Conservation (phyloP, 108 stramenopile genomes). For the Nitzschia sp. region DNA sequence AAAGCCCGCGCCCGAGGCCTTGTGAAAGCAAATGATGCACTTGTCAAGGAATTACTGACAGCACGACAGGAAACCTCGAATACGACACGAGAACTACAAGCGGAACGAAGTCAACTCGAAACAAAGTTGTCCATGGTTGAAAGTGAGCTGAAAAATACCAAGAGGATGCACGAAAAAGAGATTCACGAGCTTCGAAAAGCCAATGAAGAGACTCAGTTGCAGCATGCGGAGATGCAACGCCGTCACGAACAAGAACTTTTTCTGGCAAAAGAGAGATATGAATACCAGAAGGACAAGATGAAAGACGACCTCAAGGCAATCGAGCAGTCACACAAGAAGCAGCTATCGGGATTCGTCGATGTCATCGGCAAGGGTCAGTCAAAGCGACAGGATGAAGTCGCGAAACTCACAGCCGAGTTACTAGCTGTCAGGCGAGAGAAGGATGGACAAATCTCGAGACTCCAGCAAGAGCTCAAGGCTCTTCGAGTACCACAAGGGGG, state of each 20-base stretch:
- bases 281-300: constrained; percentile 38
- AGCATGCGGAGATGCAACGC: constrained; percentile 22
- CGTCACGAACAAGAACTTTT: constrained; percentile 26
- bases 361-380: constrained; percentile 60
- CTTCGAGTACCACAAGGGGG: background rate
- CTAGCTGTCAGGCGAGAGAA: constrained; percentile 21
- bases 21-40: constrained; percentile 3
- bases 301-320: constrained; percentile 59
- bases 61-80: constrained; percentile 31
- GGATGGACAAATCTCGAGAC: constrained; percentile 23
- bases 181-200: constrained; percentile 27
- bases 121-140: constrained; percentile 31
- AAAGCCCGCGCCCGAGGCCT: constrained; percentile 6
- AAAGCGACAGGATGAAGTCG: constrained; percentile 25
- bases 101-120: constrained; percentile 9
- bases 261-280: constrained; percentile 45
- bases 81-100: constrained; percentile 14
- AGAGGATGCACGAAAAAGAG: constrained; percentile 32
- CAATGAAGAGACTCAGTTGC: background rate
- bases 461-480: constrained; percentile 31
- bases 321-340: constrained; percentile 58
- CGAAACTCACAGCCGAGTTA: constrained; percentile 30
- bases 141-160: constrained; percentile 33
- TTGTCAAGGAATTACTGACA: constrained; percentile 12
- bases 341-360: constrained; percentile 62